Base-by-base conservation (phyloP, 306 rosid species). In the Citrullus mucosospermus region DNA sequence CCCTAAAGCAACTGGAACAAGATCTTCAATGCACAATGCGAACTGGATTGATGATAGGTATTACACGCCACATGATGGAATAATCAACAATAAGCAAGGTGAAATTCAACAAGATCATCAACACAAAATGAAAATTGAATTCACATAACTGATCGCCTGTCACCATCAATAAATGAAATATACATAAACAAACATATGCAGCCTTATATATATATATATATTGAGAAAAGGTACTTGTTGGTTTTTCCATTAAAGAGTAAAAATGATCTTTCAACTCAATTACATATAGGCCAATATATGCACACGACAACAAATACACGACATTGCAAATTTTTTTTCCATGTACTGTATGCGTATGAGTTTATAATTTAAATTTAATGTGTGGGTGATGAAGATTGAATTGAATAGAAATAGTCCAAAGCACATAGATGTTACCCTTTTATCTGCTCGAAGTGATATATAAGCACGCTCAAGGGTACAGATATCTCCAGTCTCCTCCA, bases 391-490 rank as follows among this genome's bases (percentile, higher is more conserved):
- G 66, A 53, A 78, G 55, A 66, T 30, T 59, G 60, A 43, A 80
- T 48, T 44, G 78, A 57, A 34, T 25, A 55, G 20, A 66, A 53
- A 28, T 20, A 22, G 51, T 20, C 18, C 48, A 20, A 80, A 80
- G 78, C 77, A 46, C 46, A 11, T 32, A 38, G 72, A 76, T 46
- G 54, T 89, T 90, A 94, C 98, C 97, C 98, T 88, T 82, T 91
- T 92, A 88, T 94, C 98, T 78, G 93, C 89, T 57, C 96, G 91
- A 70, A 94, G 95, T 81, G 96, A 87, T 84, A 87, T 79, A 85
- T 92, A 94, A 8, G 98, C 96, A 73, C 97, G 97, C 56, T 94
- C 98, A 77, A 94, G 98, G 78, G 96, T 92, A 83, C 89, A 87
- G 66, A 88, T 90, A 83, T 94, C 98, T 85, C 93, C 95, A 48